Conservation (phyloP, 257 asterid genomes). For the Buddleja alternifolia region DNA sequence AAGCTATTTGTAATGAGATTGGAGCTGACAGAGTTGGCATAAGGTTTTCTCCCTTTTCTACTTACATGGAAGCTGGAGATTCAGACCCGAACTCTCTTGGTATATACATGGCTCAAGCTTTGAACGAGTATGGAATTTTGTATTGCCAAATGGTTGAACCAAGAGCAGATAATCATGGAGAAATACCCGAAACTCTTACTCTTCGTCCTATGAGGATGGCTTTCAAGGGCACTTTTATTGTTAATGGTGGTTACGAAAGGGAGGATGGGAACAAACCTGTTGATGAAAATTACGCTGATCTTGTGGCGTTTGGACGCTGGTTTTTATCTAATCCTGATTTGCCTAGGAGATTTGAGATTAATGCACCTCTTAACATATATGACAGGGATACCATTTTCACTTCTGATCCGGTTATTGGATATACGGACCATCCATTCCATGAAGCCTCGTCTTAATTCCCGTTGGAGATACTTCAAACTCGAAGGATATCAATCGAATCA, state of each 20-base stretch:
- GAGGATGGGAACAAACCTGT: slow-evolving; percentile 23
- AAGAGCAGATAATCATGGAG: slow-evolving; percentile 1
- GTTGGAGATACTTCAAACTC: too few species aligned
- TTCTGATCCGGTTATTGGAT: too few species aligned
- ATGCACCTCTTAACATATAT: slow-evolving; percentile 30
- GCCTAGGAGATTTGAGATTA: slow-evolving; percentile 31
- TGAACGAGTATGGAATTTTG: slow-evolving; percentile 23
- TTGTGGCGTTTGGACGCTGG: slow-evolving; percentile 30
- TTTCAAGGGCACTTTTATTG: slow-evolving; percentile 28
- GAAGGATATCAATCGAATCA: too few species aligned
- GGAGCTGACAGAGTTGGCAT: slow-evolving; percentile 34
- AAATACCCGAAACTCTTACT: not conserved
- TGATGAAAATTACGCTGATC: slow-evolving; percentile 29
- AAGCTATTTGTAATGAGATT: slow-evolving; percentile 31
- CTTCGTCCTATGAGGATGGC: slow-evolving; percentile 28
- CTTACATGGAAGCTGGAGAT: slow-evolving; percentile 26
- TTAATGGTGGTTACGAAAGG: slow-evolving; percentile 27
- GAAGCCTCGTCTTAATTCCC: too few species aligned
- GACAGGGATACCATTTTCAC: slow-evolving; percentile 17
- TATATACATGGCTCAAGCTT: slow-evolving; percentile 24
- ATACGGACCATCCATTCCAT: too few species aligned
- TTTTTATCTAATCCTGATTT: slow-evolving; percentile 36
- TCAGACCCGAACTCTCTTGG: slow-evolving; percentile 29
- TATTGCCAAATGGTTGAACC: slow-evolving; percentile 35
- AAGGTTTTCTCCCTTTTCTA: slow-evolving; percentile 26